Evolutionary conservation across 805 yeast species (phyloP), one percentile per base, ranked within the genome.

Genomic region (Lipomyces spencermartinsiae): DNA sequence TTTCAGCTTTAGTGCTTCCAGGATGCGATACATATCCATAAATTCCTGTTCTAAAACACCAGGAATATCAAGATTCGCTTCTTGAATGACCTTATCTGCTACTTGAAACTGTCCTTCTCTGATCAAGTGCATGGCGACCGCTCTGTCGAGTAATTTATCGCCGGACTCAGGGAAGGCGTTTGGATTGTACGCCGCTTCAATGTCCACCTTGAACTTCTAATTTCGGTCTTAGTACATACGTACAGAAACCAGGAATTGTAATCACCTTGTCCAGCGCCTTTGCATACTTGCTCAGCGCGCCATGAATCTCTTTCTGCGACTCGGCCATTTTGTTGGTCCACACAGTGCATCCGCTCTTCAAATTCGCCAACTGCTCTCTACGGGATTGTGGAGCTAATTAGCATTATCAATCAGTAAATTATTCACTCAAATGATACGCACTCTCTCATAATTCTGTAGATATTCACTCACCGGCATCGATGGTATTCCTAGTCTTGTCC

Each of bases 31-130:
- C 82, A 87, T 77, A 29, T 78, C 74, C 5, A 77, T 74, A 66
- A 86, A 84, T 31, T 80, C 79, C 1, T 69, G 65, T 1, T 84
- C 73, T 6, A 80, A 70, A 34, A 73, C 74, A 6, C 75, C 61
- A 75, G 82, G 59, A 69, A 76, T 66, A 37, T 55, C 64, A 14
- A 66, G 56, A 37, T 31, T 68, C 63, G 76, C 62, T 74, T 77
- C 81, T 65, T 76, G 69, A 69, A 61, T 75, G 74, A 69, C 72
- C 62, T 71, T 72, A 7, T 76, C 74, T 14, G 83, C 81, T 1
- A 80, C 75, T 3, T 76, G 77, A 12, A 82, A 77, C 63, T 83
- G 80, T n/a, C 85, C 86, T 64, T 80, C 80, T n/a, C 87, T 77
- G 10, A 83, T 75, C 25, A 85, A 74, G 71, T 85, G 87, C 65